These are phyloP conservation scores for Ambrosia trifida DNA, from an alignment of 129 eudicot genomes.

Conservation along the genomic window DNA sequence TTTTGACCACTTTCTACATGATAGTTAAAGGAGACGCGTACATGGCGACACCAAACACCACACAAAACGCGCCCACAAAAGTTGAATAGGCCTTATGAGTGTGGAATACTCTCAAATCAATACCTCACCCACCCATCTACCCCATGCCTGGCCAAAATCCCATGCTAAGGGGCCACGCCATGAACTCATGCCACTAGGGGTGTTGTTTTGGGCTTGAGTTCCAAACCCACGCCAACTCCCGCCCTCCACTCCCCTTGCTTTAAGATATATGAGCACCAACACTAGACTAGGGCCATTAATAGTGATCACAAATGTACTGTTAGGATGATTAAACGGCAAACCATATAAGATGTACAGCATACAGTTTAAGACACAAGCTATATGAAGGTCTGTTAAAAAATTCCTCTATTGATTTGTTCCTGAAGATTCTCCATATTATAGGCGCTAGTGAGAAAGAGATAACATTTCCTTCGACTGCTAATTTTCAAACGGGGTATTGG, in stretches of 20 bases:
- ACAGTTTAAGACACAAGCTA: conserved; percentile 64
- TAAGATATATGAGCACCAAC: conserved; percentile 52
- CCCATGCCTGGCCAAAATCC: too few species aligned
- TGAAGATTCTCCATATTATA: conserved; percentile 44
- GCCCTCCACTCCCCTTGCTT: conserved; percentile 10
- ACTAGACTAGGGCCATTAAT: conserved; percentile 58
- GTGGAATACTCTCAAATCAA: conserved; percentile 39
- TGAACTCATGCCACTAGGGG: too few species aligned
- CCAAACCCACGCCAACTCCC: too few species aligned
- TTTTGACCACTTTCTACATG: conserved; percentile 52
- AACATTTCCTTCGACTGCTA: conserved; percentile 53
- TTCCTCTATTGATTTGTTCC: conserved; percentile 55
- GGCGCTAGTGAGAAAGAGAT: conserved; percentile 36
- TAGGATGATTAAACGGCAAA: conserved; percentile 58
- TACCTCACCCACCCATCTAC: background rate
- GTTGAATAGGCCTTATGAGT: conserved; percentile 35
- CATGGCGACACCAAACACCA: conserved; percentile 52
- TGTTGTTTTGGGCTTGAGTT: too few species aligned
- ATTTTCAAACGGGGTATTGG: too few species aligned
- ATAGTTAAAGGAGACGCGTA: conserved; percentile 60
- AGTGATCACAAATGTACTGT: conserved; percentile 59
- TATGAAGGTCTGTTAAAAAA: conserved; percentile 54
- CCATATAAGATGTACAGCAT: conserved; percentile 72
- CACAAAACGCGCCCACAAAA: conserved; percentile 53
- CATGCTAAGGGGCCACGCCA: too few species aligned